Percentiles rank a stretch among this genome's conserved stretches.
Conservation (phyloP, 345 rosid genomes). For the Citrus unshiu region DNA sequence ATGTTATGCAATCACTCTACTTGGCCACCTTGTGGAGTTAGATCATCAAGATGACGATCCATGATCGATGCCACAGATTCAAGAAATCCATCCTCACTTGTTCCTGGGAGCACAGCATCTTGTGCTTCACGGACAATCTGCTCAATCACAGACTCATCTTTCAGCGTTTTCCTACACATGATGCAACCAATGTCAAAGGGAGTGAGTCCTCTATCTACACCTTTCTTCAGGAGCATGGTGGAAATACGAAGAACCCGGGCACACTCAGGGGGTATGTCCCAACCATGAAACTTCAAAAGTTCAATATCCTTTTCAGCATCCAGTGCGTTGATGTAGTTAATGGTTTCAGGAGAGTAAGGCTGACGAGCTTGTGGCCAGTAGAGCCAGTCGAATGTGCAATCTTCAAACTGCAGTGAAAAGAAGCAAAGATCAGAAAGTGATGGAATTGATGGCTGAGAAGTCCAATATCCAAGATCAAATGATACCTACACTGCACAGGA, state of each 20-base stretch:
- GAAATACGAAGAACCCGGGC: constrained; percentile 57
- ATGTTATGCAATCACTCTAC: not conserved
- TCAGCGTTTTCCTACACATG: constrained; percentile 69
- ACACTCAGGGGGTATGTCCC: constrained; percentile 57
- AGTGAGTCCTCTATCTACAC: constrained; percentile 59
- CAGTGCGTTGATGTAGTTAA: constrained; percentile 56
- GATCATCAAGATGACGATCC: constrained; percentile 45
- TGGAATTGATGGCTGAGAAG: not conserved
- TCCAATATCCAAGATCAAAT: not conserved
- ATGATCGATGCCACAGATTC: constrained; percentile 47
- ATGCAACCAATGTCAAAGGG: constrained; percentile 69
- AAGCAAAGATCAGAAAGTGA: constrained; percentile 6
- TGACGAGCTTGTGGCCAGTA: constrained; percentile 88
- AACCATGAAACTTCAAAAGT: constrained; percentile 62
- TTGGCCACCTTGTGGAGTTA: constrained; percentile 3
- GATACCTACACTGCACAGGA: not conserved
- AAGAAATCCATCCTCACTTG: constrained; percentile 55
- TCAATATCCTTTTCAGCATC: constrained; percentile 64
- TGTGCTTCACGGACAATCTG: constrained; percentile 60
- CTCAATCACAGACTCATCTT: constrained; percentile 61
- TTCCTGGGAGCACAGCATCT: constrained; percentile 41
- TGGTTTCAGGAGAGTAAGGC: constrained; percentile 51
- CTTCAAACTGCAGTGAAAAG: constrained; percentile 58
- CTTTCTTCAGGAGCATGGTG: constrained; percentile 86
- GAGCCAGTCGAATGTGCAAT: constrained; percentile 93